These are phyloP conservation scores for Fusarium stilboides DNA, from an alignment of 2,329 filamentous ascomycete species.

Conservation along the genomic window DNA sequence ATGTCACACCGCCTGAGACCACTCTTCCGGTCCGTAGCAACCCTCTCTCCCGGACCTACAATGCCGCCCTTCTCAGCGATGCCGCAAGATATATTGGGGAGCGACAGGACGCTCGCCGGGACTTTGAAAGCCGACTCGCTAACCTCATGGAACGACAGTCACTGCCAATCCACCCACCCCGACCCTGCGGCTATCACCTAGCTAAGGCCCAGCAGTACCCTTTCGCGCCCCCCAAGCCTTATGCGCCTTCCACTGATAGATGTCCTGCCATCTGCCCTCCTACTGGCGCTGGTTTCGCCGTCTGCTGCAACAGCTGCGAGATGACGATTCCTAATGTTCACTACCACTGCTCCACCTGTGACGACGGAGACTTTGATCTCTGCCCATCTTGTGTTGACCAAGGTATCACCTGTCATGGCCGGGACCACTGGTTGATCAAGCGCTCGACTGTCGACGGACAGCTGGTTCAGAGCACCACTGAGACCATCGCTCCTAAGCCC, in stretches of 20 bases:
- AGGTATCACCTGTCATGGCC: conserved; percentile 83
- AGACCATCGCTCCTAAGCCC: conserved; percentile 79
- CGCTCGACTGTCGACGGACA: conserved; percentile 83
- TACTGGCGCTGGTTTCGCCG: conserved; percentile 71
- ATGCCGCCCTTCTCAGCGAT: conserved; percentile 48
- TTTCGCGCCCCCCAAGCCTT: conserved; percentile 19
- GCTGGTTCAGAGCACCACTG: conserved; percentile 88
- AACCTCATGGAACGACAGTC: conserved; percentile 47
- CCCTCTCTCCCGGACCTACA: conserved; percentile 49
- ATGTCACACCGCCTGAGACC: conserved; percentile 35
- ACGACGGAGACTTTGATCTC: conserved; percentile 94
- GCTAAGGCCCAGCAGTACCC: conserved; percentile 14
- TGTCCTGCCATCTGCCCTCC: conserved; percentile 29
- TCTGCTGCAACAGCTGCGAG: conserved; percentile 95
- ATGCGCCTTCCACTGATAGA: neutral
- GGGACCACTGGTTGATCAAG: conserved; percentile 95
- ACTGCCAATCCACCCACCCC: conserved; percentile 16
- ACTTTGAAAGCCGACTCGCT: conserved; percentile 50
- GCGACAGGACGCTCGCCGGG: conserved; percentile 41
- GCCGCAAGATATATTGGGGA: conserved; percentile 48
- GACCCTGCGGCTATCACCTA: conserved; percentile 4
- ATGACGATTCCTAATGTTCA: conserved; percentile 83
- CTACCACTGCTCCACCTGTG: conserved; percentile 95
- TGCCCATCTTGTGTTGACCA: conserved; percentile 84
- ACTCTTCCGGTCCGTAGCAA: conserved; percentile 46